Base-by-base conservation (phyloP, 768 basidiomycete genomes). In the Pholiota microspora region DNA sequence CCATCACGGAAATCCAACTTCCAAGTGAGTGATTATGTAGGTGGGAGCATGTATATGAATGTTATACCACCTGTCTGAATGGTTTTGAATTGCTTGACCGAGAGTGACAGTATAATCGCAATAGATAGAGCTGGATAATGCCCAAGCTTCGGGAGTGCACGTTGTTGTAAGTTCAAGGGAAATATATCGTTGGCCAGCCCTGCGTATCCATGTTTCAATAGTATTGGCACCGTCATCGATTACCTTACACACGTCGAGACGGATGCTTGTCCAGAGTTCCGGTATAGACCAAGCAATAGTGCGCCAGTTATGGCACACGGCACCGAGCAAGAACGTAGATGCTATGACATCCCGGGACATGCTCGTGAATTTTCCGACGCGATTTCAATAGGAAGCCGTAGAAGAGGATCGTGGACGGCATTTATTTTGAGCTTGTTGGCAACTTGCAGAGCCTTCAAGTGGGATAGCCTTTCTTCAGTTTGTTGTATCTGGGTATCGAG, bases 261-360 rank as follows among this genome's bases (percentile, higher is more conserved):
- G 16, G 4, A 55, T 24, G 8, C 21, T 31, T 16, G 53, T 28
- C 53, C 53, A 58, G 18, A 58, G 50, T 5, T 9, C 28, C 3
- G 57, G 57, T 21, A 49, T 58, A 21, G 31, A 16, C 57, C 42
- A 54, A 3, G 51, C 51, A 23, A 57, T 34, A 28, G 47, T 16
- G 0, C 56, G 51, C 56, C 56, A 57, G 2, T 21, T 24, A 45
- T 29, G 15, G 42, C 46, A 53, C 13, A 53, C 46, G 7, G 51
- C 46, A 15, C 51, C 47, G 16, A 57, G 56, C 13, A 23, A 38
- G 27, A 51, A 38, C 3, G 50, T 36, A 4, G 50, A 35, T 7
- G 8, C 18, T 18, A 18, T 38, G 16, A 13, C 18, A 13, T 18
- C 16, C 36, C n/a, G 15, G 36, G 35, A 27, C 23, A 51, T 18